Conservation (phyloP, 1,284 basidiomycete species). For the Pascua sp. region DNA sequence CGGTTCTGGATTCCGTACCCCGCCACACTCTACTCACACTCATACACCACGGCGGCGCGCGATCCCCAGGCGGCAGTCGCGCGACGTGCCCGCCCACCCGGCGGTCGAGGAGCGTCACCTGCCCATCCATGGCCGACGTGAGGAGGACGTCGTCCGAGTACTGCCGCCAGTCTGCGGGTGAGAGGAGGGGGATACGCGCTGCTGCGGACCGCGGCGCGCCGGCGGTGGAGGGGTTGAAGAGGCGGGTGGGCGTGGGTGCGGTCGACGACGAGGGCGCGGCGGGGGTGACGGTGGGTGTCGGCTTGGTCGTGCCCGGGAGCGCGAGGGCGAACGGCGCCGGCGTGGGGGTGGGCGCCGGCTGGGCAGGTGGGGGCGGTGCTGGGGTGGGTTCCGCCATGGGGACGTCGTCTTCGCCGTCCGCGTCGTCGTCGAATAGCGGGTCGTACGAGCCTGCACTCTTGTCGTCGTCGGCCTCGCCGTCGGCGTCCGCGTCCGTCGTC, state of each 20-base stretch:
- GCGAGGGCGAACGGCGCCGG: conserved; percentile 16
- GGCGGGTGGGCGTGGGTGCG: background rate
- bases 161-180: conserved; percentile 58
- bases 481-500: conserved; percentile 9
- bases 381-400: conserved; percentile 6
- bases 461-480: conserved; percentile 15
- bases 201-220: conserved; percentile 9
- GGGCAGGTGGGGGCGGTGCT: conserved; percentile 1
- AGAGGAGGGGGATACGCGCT: conserved; percentile 51
- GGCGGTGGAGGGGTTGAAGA: conserved; percentile 1
- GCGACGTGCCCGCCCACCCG: conserved; percentile 62
- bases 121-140: conserved; percentile 87
- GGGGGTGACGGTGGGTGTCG: background rate
- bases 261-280: background rate
- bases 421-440: conserved; percentile 41
- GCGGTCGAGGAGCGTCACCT: conserved; percentile 86
- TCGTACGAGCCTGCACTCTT: conserved; percentile 25
- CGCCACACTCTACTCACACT: conserved; percentile 58
- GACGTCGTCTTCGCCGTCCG: conserved; percentile 33
- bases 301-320: background rate
- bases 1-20: background rate
- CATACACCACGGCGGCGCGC: conserved; percentile 92
- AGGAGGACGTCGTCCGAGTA: conserved; percentile 82
- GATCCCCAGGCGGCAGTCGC: conserved; percentile 77
- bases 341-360: conserved; percentile 15